Evolutionary conservation across 2,329 filamentous ascomycete genomes (phyloP).

Genomic region (Pseudocercospora fuligena): DNA sequence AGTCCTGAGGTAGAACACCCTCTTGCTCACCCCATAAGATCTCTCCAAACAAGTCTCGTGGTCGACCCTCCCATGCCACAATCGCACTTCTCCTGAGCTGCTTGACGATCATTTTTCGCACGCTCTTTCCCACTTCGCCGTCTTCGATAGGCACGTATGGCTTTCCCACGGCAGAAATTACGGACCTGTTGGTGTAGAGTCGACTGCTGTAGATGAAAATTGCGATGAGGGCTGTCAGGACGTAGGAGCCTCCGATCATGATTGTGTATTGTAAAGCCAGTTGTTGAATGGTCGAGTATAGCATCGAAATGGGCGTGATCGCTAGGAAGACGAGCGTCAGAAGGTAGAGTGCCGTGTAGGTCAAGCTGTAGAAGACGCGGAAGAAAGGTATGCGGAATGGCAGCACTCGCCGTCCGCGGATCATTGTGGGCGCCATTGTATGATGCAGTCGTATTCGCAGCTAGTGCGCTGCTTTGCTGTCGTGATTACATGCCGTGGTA

Average conservation of each 20-base stretch:
- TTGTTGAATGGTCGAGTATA: slow-evolving; percentile 74
- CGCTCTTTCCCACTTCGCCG: slow-evolving; percentile 75
- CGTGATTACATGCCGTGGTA: slow-evolving; percentile 17
- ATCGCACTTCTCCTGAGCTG: slow-evolving; percentile 77
- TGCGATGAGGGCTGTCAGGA: slow-evolving; percentile 72
- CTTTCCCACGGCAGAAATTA: slow-evolving; percentile 83
- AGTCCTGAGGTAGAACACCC: slow-evolving; percentile 34
- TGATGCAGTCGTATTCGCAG: slow-evolving; percentile 18
- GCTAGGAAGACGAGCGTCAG: slow-evolving; percentile 74
- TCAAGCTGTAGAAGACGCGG: slow-evolving; percentile 75
- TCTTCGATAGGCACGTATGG: slow-evolving; percentile 84
- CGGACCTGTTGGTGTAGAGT: slow-evolving; percentile 83
- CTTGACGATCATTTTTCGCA: slow-evolving; percentile 75
- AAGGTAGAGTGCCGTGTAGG: slow-evolving; percentile 77
- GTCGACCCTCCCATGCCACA: slow-evolving; percentile 77
- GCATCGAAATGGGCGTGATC: slow-evolving; percentile 76
- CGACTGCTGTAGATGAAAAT: slow-evolving; percentile 78
- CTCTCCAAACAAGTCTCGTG: slow-evolving; percentile 60
- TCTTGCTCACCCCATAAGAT: slow-evolving; percentile 37
- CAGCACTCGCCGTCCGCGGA: slow-evolving; percentile 31
- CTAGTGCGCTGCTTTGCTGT: slow-evolving; percentile 19
- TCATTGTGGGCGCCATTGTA: slow-evolving; percentile 24
- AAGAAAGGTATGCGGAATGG: slow-evolving; percentile 64
- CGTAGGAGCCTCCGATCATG: slow-evolving; percentile 76
- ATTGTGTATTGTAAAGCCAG: slow-evolving; percentile 78